phyloP scores from a whole-genome alignment of 768 basidiomycete genomes.

The Pleurotus ostreatus region DNA sequence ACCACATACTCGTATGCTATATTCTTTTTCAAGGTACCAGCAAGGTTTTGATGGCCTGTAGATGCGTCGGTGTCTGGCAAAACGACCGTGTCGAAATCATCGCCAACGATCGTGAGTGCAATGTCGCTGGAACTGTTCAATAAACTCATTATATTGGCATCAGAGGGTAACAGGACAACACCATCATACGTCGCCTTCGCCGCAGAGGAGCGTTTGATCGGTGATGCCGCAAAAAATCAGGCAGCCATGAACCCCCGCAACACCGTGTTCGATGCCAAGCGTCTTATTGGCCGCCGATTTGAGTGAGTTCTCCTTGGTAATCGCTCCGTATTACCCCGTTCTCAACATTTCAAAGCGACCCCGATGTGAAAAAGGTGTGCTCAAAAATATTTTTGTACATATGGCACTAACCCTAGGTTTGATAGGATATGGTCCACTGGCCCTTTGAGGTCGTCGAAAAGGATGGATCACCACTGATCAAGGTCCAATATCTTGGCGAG shows the following conservation, averaged over 20 bases:
- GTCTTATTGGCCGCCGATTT: slow-evolving; percentile 93
- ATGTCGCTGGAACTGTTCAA: neutral
- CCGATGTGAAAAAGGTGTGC: slow-evolving; percentile 52
- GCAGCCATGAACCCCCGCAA: slow-evolving; percentile 98
- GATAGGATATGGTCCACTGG: slow-evolving; percentile 90
- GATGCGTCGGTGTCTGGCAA: slow-evolving; percentile 99
- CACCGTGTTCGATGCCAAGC: slow-evolving; percentile 97
- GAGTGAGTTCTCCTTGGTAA: slow-evolving; percentile 21
- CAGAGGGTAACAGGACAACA: slow-evolving; percentile 86
- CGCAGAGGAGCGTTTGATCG: slow-evolving; percentile 93
- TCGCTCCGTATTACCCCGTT: neutral
- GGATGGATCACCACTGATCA: slow-evolving; percentile 83
- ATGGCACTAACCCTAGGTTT: neutral
- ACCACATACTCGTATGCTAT: slow-evolving; percentile 85
- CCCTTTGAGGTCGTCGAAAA: slow-evolving; percentile 89
- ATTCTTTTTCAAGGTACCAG: slow-evolving; percentile 7
- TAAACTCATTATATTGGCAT: neutral
- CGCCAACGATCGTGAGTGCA: slow-evolving; percentile 64
- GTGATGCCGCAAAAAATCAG: slow-evolving; percentile 98
- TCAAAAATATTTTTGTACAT: neutral
- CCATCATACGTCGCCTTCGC: slow-evolving; percentile 96
- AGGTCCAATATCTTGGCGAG: slow-evolving; percentile 91
- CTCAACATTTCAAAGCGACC: slow-evolving; percentile 10
- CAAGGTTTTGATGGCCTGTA: slow-evolving; percentile 26
- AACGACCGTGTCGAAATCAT: slow-evolving; percentile 99